A percentile compares a stretch with the other conserved stretches of the same genome.
Evolutionary conservation across 2,329 filamentous ascomycete species (phyloP).

Genomic region (Fusarium subglutinans): DNA sequence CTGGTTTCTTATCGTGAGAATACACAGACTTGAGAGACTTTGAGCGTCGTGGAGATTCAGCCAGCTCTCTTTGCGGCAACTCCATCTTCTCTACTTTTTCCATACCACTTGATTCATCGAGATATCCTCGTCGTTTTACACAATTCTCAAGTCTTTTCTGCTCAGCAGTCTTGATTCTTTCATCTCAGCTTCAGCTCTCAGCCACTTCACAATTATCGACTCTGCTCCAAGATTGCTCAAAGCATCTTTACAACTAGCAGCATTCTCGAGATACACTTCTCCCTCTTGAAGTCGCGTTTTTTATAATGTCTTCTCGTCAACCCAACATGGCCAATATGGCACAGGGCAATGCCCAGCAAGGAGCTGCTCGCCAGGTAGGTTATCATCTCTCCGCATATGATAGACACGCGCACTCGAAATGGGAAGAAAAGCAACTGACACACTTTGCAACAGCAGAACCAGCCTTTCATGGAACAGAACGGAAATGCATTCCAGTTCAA

Average conservation of each 20-base stretch:
- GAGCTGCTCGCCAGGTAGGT: background rate
- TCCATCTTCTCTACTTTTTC: background rate
- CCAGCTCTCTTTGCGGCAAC: background rate
- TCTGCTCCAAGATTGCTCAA: conserved; percentile 2
- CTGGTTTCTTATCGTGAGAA: background rate
- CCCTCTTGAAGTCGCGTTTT: background rate
- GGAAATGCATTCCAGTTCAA: background rate
- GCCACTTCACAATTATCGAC: background rate
- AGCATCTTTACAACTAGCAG: background rate
- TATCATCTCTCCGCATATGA: background rate
- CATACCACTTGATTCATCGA: background rate
- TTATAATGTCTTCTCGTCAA: conserved; percentile 7
- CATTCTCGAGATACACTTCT: background rate
- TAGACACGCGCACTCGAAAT: background rate
- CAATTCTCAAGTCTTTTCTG: background rate
- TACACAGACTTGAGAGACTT: background rate
- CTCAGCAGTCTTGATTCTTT: conserved; percentile 2
- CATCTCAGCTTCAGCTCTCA: background rate
- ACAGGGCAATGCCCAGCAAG: background rate
- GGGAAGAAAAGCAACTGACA: conserved; percentile 8
- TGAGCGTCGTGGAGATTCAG: background rate
- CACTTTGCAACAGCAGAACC: background rate
- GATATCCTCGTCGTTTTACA: background rate
- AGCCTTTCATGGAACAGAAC: background rate
- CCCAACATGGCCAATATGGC: background rate